phyloP scores from a whole-genome alignment of 179 eudicot species.

The Gypsophila paniculata region DNA sequence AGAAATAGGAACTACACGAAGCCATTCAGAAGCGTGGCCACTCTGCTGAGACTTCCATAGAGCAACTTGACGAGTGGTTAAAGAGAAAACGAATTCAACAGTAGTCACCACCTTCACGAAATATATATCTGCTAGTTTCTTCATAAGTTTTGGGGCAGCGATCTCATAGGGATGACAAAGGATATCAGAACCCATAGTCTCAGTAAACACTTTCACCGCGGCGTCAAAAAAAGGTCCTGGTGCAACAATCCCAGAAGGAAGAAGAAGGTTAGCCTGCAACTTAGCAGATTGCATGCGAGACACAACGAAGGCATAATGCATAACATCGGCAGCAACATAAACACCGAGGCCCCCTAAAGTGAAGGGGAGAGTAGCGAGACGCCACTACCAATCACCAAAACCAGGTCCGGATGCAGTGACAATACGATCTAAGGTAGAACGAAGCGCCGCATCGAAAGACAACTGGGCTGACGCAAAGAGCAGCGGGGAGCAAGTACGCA shows the following conservation, averaged over 20 bases:
- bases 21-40: too few relatives aligned
- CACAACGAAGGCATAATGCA: too few relatives aligned
- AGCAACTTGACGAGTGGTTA: too few relatives aligned
- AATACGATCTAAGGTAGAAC: not conserved
- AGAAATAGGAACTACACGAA: too few relatives aligned
- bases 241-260: not conserved
- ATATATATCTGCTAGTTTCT: slow-evolving; percentile 15
- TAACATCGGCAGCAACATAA: not conserved
- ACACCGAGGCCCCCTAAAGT: not conserved
- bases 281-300: too few relatives aligned
- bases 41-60: too few relatives aligned
- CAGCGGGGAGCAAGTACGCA: not conserved
- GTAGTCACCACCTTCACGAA: not conserved
- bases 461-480: too few relatives aligned
- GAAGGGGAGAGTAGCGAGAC: not conserved
- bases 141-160: slow-evolving; percentile 14
- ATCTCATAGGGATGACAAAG: slow-evolving; percentile 8
- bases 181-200: not conserved
- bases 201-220: not conserved
- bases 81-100: not conserved
- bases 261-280: not conserved
- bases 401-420: not conserved
- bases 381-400: not conserved
- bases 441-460: too few relatives aligned
- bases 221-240: not conserved